Percentiles rank a stretch among this genome's conserved stretches.
Conservation (phyloP, 768 basidiomycete species). For the Ramaria rubella region DNA sequence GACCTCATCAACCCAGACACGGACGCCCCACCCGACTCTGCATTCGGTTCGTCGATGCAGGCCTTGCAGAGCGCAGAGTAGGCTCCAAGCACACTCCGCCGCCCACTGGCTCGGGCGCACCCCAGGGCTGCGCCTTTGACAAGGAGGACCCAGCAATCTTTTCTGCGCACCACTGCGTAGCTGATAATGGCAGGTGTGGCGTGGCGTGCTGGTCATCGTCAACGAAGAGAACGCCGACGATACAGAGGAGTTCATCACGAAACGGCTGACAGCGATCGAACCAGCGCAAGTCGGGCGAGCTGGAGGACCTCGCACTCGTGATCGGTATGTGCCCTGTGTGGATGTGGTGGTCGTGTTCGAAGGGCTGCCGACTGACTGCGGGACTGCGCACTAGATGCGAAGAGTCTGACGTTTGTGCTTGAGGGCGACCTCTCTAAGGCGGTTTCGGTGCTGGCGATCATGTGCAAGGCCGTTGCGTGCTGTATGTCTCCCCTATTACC, state of each 20-base stretch:
- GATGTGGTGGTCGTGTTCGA: too few relatives aligned
- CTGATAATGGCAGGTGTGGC: conserved; percentile 76
- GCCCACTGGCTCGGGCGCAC: conserved; percentile 52
- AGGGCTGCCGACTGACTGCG: conserved; percentile 13
- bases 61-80: conserved; percentile 41
- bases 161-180: conserved; percentile 91
- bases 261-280: conserved; percentile 86
- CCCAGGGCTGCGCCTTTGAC: conserved; percentile 72
- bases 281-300: conserved; percentile 83
- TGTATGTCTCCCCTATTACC: conserved; percentile 49
- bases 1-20: conserved; percentile 69
- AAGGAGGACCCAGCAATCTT: conserved; percentile 75
- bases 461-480: conserved; percentile 98
- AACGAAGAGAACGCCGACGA: conserved; percentile 82
- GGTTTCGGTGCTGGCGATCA: conserved; percentile 90
- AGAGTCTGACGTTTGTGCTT: conserved; percentile 86
- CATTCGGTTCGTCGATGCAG: conserved; percentile 46
- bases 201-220: conserved; percentile 73
- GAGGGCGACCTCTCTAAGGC: conserved; percentile 86
- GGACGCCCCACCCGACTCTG: conserved; percentile 60
- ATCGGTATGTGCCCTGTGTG: conserved; percentile 57
- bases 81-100: conserved; percentile 48
- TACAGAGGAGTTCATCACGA: conserved; percentile 81
- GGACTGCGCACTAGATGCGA: conserved; percentile 74
- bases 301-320: conserved; percentile 90